phyloP scores from a whole-genome alignment of 208 protist genomes.

The Leishmania gerbilli region DNA sequence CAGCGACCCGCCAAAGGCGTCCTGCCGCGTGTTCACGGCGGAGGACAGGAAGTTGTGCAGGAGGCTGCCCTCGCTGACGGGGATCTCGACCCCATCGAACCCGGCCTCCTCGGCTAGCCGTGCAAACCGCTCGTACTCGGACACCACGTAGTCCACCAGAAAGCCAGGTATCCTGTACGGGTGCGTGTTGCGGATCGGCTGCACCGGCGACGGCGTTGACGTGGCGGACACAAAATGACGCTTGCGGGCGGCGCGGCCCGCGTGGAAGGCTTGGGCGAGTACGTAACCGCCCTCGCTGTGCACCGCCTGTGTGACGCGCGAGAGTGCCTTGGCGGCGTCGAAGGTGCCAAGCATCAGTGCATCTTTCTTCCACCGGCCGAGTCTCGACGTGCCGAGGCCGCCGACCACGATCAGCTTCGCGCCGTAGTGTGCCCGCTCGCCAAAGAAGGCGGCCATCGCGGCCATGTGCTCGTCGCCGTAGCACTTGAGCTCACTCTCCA shows the following conservation, averaged over 20 bases:
- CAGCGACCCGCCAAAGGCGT: constrained; percentile 77
- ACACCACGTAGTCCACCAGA: constrained; percentile 80
- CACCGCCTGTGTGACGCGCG: constrained; percentile 82
- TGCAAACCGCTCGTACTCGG: constrained; percentile 86
- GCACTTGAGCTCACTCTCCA: constrained; percentile 61
- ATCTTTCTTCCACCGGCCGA: constrained; percentile 81
- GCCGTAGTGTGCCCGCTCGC: constrained; percentile 77
- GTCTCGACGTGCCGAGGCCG: constrained; percentile 81
- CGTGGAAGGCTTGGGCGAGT: constrained; percentile 93
- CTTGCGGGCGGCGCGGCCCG: constrained; percentile 79
- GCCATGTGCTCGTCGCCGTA: constrained; percentile 71
- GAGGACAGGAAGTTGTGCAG: constrained; percentile 94
- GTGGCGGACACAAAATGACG: constrained; percentile 58
- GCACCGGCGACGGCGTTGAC: constrained; percentile 58
- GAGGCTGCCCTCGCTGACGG: constrained; percentile 93
- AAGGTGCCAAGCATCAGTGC: constrained; percentile 75
- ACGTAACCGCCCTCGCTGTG: constrained; percentile 88
- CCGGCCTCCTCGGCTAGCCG: constrained; percentile 91
- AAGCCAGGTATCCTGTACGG: constrained; percentile 60
- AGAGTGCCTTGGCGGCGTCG: constrained; percentile 73
- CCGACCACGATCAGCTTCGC: constrained; percentile 91
- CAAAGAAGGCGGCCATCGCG: constrained; percentile 83
- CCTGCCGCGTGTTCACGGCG: constrained; percentile 87
- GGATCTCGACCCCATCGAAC: constrained; percentile 96
- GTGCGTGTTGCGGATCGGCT: constrained; percentile 50